Conservation (phyloP, 176 grass and related monocot species). For the Eleusine coracana region DNA sequence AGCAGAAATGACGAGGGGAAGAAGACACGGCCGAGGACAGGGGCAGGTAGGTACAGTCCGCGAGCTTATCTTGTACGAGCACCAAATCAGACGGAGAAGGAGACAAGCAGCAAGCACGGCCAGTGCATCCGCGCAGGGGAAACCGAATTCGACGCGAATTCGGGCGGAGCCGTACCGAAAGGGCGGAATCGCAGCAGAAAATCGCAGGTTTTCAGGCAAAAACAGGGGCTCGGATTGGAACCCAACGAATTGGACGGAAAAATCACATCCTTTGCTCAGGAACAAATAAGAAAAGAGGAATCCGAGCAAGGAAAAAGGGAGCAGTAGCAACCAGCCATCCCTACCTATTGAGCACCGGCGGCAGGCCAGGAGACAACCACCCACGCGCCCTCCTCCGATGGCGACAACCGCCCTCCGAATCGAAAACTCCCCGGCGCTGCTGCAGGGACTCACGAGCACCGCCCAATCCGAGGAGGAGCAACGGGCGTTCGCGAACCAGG, state of each 20-base stretch:
- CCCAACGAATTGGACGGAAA: neutral
- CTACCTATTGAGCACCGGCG: conserved; percentile 21
- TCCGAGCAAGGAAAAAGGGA: neutral
- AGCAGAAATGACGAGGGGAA: conserved; percentile 32
- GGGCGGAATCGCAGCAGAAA: neutral
- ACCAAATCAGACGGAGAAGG: neutral
- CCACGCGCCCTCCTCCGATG: neutral
- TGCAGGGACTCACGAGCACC: neutral
- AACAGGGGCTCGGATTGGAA: neutral
- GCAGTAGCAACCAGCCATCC: neutral
- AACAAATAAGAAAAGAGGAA: no score
- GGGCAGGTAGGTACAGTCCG: conserved; percentile 15
- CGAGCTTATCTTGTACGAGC: neutral
- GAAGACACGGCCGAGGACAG: neutral
- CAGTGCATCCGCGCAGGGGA: neutral
- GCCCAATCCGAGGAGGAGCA: conserved; percentile 4
- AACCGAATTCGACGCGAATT: neutral
- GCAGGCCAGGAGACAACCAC: neutral
- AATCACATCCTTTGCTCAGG: neutral
- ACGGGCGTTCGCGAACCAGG: neutral
- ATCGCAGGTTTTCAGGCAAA: neutral
- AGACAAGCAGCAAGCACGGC: neutral
- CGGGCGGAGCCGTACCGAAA: no score
- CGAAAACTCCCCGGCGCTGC: conserved; percentile 9
- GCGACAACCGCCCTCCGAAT: conserved; percentile 15